Base-by-base conservation (phyloP, 2,329 filamentous ascomycete genomes). In the Biscogniauxia marginata region DNA sequence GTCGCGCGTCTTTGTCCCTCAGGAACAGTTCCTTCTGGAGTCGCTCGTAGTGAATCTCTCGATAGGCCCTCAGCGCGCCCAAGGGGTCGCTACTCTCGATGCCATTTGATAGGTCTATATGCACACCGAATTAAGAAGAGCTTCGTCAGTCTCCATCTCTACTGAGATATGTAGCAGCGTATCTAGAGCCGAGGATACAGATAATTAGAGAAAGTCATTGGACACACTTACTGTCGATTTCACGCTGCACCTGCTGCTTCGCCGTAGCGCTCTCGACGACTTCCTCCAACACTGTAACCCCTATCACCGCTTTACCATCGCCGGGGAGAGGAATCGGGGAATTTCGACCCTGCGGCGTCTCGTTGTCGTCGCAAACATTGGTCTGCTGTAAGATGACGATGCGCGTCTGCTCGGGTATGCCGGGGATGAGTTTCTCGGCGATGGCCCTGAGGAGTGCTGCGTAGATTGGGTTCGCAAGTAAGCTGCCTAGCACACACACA, bases 381-480 rank as follows among this genome's bases (percentile, higher is more conserved):
- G 85, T 90, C 72, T 92, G 89, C 63, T 90, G 88, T 11, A 92
- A 70, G 48, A 91, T 84, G 0, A 86, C 80, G 46, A 91, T 80
- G 20, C 85, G 80, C 0, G 85, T 84, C 24, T 82, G 76, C 62
- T 87, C 81, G 0, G 87, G 84, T 43, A 92, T 86, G 0, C 89
- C 90, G 0, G 91, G 90, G 16, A 96, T 88, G 30, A 92, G 78
- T 65, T 90, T 90, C 59, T 91, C 86, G 4, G 86, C 87, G 63
- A 96, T 86, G 1, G 91, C 90, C 66, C 84, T 84, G 16, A 95
- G 76, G 6, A 93, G 74, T 0, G 89, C 86, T 89, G 47, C 21
- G 43, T 22, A 34, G 22, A 16, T 34, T n/a, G n/a, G n/a, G n/a
- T n/a, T n/a, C n/a, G n/a, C n/a, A n/a, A n/a, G n/a, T n/a, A n/a